phyloP scores from a whole-genome alignment of 2,329 filamentous ascomycete genomes.

The Fusarium citri region DNA sequence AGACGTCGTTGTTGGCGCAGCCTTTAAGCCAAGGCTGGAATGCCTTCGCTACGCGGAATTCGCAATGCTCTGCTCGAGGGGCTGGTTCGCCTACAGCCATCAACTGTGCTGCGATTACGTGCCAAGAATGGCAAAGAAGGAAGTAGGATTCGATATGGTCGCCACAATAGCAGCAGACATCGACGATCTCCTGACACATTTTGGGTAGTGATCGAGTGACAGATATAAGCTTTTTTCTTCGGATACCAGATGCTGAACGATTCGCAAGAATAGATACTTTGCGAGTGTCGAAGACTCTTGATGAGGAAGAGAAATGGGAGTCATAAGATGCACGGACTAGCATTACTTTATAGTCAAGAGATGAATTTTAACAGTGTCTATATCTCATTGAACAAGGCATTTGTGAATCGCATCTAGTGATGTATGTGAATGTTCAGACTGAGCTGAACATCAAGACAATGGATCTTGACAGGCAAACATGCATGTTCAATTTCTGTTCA shows the following conservation, averaged over 20 bases:
- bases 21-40: constrained; percentile 12
- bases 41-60: background rate
- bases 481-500: background rate
- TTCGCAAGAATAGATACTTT: background rate
- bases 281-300: background rate
- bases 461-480: background rate
- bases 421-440: background rate
- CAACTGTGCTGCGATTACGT: background rate
- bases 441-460: background rate
- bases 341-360: background rate
- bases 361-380: background rate
- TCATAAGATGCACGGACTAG: background rate
- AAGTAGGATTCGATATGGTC: constrained; percentile 12
- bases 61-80: background rate
- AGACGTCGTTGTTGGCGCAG: constrained; percentile 24
- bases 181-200: constrained; percentile 22
- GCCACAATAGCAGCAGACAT: constrained; percentile 26
- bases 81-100: background rate
- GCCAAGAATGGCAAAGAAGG: constrained; percentile 8
- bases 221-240: background rate
- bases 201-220: background rate
- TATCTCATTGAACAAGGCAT: background rate
- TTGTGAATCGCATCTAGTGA: background rate
- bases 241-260: background rate
- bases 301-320: background rate